Percentiles rank a stretch among this genome's conserved stretches.
These are phyloP conservation scores for Aureobasidium pullulans DNA, from an alignment of 2,329 filamentous ascomycete genomes.

Conservation along the genomic window DNA sequence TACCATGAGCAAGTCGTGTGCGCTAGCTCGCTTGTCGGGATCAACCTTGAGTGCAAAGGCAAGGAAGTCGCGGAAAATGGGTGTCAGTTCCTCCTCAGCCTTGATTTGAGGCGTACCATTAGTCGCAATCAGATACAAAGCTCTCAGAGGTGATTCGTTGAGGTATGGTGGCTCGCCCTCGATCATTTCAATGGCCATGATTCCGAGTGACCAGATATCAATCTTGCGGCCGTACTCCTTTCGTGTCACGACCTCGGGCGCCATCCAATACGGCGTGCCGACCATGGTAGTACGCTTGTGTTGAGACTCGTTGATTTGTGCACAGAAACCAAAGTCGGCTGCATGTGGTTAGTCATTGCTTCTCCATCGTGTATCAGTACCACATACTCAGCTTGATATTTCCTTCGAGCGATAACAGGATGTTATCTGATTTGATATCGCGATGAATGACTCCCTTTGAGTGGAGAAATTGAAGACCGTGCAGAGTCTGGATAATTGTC, in stretches of 20 bases:
- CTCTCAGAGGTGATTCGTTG: slow-evolving; percentile 86
- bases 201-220: slow-evolving; percentile 96
- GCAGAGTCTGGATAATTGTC: slow-evolving; percentile 51
- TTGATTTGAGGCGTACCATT: slow-evolving; percentile 95
- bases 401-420: slow-evolving; percentile 84
- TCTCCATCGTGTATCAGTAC: not conserved
- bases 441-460: slow-evolving; percentile 97
- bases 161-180: slow-evolving; percentile 96
- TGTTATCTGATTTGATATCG: slow-evolving; percentile 99
- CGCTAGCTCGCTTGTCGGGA: slow-evolving; percentile 91
- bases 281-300: slow-evolving; percentile 99
- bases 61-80: slow-evolving; percentile 84
- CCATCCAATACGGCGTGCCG: slow-evolving; percentile 99
- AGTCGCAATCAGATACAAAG: slow-evolving; percentile 91
- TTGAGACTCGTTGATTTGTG: slow-evolving; percentile 93
- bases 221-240: slow-evolving; percentile 99
- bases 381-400: slow-evolving; percentile 92
- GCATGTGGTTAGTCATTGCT: slow-evolving; percentile 16
- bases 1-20: slow-evolving; percentile 87
- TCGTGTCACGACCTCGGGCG: slow-evolving; percentile 90
- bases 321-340: slow-evolving; percentile 98
- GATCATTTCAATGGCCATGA: slow-evolving; percentile 99
- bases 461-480: slow-evolving; percentile 88
- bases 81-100: slow-evolving; percentile 74
- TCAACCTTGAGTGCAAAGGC: slow-evolving; percentile 92